Evolutionary conservation across 345 rosid species (phyloP).

Genomic region (Theobroma cacao): DNA sequence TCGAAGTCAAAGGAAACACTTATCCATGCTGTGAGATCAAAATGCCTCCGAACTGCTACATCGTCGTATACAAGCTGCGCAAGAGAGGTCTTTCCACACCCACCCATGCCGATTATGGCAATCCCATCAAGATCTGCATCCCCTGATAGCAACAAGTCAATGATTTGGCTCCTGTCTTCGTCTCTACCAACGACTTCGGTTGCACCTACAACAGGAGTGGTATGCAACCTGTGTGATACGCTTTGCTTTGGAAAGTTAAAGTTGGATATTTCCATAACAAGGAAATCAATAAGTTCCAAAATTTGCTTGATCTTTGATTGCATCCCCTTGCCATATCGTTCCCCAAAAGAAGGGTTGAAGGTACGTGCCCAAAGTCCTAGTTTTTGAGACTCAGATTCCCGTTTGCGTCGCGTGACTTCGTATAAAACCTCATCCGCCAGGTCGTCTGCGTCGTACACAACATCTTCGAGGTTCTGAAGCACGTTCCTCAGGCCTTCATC

Average conservation of each 20-base stretch:
- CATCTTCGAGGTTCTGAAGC: constrained; percentile 16
- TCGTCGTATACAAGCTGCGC: constrained; percentile 6
- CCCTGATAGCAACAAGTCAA: background rate
- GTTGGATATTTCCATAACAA: background rate
- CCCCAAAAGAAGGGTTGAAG: background rate
- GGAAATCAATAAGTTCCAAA: background rate
- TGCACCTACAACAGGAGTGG: background rate
- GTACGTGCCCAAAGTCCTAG: background rate
- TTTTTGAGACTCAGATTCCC: background rate
- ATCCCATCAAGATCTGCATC: constrained; percentile 3
- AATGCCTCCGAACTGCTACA: background rate
- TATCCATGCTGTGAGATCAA: background rate
- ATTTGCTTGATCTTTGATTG: background rate
- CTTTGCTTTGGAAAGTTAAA: no score
- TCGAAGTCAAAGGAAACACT: background rate
- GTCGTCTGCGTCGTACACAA: constrained; percentile 25
- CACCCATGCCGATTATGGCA: constrained; percentile 23
- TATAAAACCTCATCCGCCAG: constrained; percentile 23
- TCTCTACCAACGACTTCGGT: constrained; percentile 22
- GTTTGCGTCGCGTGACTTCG: background rate
- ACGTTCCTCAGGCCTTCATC: background rate
- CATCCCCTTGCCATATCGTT: background rate
- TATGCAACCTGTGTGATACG: background rate
- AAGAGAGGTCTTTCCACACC: constrained; percentile 28
- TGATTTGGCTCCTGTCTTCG: constrained; percentile 2